These are phyloP conservation scores for Xylaria sp. DNA, from an alignment of 2,329 filamentous ascomycete species.

Conservation along the genomic window DNA sequence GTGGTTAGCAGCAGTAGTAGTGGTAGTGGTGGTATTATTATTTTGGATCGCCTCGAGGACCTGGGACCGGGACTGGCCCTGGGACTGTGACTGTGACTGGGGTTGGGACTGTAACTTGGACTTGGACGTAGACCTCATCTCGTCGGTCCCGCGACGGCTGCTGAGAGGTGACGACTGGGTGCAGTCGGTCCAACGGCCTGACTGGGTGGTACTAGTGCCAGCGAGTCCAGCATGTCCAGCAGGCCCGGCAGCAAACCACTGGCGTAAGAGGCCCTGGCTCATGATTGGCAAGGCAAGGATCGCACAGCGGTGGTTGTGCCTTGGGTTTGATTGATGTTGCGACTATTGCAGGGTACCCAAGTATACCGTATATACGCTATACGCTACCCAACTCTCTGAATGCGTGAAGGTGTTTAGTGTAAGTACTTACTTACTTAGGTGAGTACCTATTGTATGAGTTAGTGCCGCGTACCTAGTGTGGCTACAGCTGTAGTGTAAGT, in stretches of 20 bases:
- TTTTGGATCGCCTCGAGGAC: slow-evolving; percentile 30
- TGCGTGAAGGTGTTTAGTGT: neutral
- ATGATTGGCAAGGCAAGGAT: slow-evolving; percentile 42
- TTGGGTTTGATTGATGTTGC: slow-evolving; percentile 9
- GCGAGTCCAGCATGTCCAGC: slow-evolving; percentile 45
- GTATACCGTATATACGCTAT: slow-evolving; percentile 6
- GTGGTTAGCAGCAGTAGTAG: slow-evolving; percentile 19
- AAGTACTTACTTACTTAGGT: neutral
- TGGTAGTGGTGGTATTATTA: slow-evolving; percentile 25
- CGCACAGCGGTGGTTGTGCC: slow-evolving; percentile 23
- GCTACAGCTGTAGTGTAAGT: neutral
- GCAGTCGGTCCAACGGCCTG: slow-evolving; percentile 35
- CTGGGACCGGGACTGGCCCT: slow-evolving; percentile 10
- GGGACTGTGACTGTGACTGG: slow-evolving; percentile 26
- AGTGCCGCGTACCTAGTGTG: neutral
- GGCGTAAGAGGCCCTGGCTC: slow-evolving; percentile 44
- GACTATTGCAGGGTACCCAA: slow-evolving; percentile 23
- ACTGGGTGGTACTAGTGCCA: slow-evolving; percentile 40
- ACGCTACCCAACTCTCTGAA: neutral
- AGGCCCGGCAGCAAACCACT: slow-evolving; percentile 40
- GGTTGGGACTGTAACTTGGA: slow-evolving; percentile 17
- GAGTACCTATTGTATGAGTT: neutral
- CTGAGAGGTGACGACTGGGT: slow-evolving; percentile 31
- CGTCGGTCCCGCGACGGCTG: slow-evolving; percentile 39
- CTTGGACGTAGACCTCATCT: slow-evolving; percentile 28